Evolutionary conservation across 495 filamentous ascomycete species (phyloP), one percentile per base, ranked within the genome.

Genomic region (Beverwykella pulmonaria): DNA sequence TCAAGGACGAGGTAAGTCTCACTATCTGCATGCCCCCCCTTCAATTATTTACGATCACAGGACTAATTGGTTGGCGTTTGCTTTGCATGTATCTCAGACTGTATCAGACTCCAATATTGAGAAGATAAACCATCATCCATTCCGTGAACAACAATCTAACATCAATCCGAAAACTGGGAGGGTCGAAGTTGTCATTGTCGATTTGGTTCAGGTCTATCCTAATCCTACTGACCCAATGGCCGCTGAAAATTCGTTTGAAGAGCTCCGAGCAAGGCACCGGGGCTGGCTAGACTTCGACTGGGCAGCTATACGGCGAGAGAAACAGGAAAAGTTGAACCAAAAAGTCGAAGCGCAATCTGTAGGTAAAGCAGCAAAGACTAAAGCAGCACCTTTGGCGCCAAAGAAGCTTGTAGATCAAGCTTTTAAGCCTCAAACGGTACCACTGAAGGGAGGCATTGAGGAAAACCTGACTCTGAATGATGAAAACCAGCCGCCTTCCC

Each of bases 1-100:
- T 97, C 83, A 92, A 92, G 80, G 94, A 98, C 82, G 84, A 90
- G 90, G 94, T 98, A 87, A 86, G 93, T 85, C 57, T 9, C 25
- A 44, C 69, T 65, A 64, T 61, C 71, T 41, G 27, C 65, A 61
- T 63, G 69, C 52, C 73, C 73, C 59, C n/a, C n/a, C 70, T 82
- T 76, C 79, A 78, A 70, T 83, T 92, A 86, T 96, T 95, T 92
- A 97, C 93, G 83, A 88, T 86, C 84, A 86, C 83, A 97, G 92
- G 92, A 95, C 92, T 97, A 95, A 97, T 92, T 84, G 78, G 78
- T 86, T 84, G 81, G 82, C 78, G 79, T 81, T 84, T 81, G 79
- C 78, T 84, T 81, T 83, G 83, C 76, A 83, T 79, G 75, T 83
- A 79, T 86, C 84, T 74, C 83, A 88, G 85, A 87, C 82, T 44